Evolutionary conservation across 352 stramenopile species (phyloP), one percentile per base, ranked within the genome.

Genomic region (Phytophthora niederhauseri): DNA sequence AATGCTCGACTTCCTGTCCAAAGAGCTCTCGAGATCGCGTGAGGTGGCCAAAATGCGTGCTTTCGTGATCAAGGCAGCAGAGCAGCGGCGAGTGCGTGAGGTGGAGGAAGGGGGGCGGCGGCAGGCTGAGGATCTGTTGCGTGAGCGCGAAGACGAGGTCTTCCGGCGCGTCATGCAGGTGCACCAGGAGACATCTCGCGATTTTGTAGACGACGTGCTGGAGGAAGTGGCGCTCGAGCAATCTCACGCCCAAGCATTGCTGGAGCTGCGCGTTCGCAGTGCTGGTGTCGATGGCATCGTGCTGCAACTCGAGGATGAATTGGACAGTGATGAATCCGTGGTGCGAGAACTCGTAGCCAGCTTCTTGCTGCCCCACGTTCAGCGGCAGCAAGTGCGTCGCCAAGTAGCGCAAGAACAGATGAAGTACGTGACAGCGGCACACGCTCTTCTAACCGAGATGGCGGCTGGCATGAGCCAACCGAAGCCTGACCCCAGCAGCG

Each of bases 1-100:
- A 61, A 87, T 97, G 73, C 76, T 98, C 56, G 90, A 97, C 63
- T 84, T 91, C n/a, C 77, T 98, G 30, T 82, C 92, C 57, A 97
- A 97, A 65, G 92, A 97, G 56, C 83, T 97, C 12, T 90, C 90
- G 30, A 78, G 90, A 17, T 80, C 83, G 1, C 81, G 89, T 38
- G 78, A 97, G 58, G 77, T 97, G n/a, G 80, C 82, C n/a, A 85
- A 82, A 59, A 76, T 97, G 64, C 72, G 80, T 26, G 78, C 76
- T 38, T 87, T 97, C 57, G 90, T 96, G n/a, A 74, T 75, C 9
- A 76, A 76, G 7, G 91, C 92, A 5, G 70, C 78, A 5, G 82
- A 93, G 48, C 77, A 91, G 57, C 85, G 93, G 4, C 80, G 86
- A 6, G 72, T 78, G 15, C 81, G 88, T 14, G 93, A 98, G 64